Conservation (phyloP, 179 eudicot genomes). For the Amaranthus tricolor region DNA sequence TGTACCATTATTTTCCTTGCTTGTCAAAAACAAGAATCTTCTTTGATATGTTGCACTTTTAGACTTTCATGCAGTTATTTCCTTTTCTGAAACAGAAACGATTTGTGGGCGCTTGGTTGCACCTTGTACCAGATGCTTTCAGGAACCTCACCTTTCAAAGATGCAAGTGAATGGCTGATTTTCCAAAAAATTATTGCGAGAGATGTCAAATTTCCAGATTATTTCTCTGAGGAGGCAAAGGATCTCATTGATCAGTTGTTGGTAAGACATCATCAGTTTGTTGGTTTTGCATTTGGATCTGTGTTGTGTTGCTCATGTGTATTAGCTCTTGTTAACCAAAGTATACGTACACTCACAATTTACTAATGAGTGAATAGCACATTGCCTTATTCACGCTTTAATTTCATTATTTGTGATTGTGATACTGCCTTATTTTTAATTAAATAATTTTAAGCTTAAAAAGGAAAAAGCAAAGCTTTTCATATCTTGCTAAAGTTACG, state of each 20-base stretch:
- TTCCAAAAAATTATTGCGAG: slow-evolving; percentile 89
- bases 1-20: not conserved
- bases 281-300: slow-evolving; percentile 11
- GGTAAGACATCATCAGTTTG: slow-evolving; percentile 41
- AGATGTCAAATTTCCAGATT: slow-evolving; percentile 77
- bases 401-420: too few species aligned
- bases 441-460: too few species aligned
- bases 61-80: slow-evolving; percentile 12
- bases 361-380: too few species aligned
- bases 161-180: slow-evolving; percentile 97
- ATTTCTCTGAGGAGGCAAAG: slow-evolving; percentile 76
- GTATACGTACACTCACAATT: too few species aligned
- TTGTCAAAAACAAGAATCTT: not conserved
- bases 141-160: slow-evolving; percentile 96
- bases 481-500: too few species aligned
- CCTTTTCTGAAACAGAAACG: slow-evolving; percentile 58
- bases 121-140: slow-evolving; percentile 98
- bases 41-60: slow-evolving; percentile 4
- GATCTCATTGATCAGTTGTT: slow-evolving; percentile 80
- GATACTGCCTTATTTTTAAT: too few species aligned
- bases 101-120: slow-evolving; percentile 98
- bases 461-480: too few species aligned
- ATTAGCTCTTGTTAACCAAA: not conserved
- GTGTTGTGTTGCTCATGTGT: not conserved
- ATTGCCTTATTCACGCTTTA: too few species aligned